Percentiles rank a stretch among this genome's conserved stretches.
Conservation (phyloP, 352 stramenopile genomes). For the Phytophthora cajani region DNA sequence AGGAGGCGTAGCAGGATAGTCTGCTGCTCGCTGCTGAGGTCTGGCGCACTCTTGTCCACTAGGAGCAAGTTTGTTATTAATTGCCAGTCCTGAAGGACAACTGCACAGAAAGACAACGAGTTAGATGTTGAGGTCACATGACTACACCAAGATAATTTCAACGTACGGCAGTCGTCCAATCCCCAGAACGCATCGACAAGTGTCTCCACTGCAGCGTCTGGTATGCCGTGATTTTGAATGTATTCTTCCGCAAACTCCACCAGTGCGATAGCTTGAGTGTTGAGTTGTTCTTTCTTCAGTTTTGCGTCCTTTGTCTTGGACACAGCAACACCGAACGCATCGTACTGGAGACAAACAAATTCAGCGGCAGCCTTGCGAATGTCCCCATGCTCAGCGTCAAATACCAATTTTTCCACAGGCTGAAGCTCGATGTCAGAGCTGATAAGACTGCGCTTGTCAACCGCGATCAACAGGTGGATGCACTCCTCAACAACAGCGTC, state of each 20-base stretch:
- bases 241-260: conserved; percentile 92
- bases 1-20: conserved; percentile 80
- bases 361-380: conserved; percentile 85
- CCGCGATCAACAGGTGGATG: conserved; percentile 79
- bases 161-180: conserved; percentile 87
- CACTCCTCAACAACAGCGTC: conserved; percentile 70
- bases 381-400: conserved; percentile 69
- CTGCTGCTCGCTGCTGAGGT: conserved; percentile 82
- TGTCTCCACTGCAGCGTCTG: conserved; percentile 65
- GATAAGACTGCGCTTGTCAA: conserved; percentile 86
- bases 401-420: conserved; percentile 83
- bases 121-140: conserved; percentile 6
- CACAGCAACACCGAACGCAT: conserved; percentile 84
- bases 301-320: conserved; percentile 60
- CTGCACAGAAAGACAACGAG: conserved; percentile 41
- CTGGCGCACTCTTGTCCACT: conserved; percentile 81
- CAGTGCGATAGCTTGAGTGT: conserved; percentile 87
- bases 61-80: conserved; percentile 77
- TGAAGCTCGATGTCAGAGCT: conserved; percentile 80
- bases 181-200: conserved; percentile 89
- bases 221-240: conserved; percentile 70
- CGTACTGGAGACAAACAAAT: conserved; percentile 90
- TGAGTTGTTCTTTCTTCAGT: conserved; percentile 84
- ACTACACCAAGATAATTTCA: conserved; percentile 1
- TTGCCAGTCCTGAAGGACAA: conserved; percentile 86